A percentile compares a stretch with the other conserved stretches of the same genome.
Conservation (phyloP, 495 filamentous ascomycete species). For the Xylaria palmicola region DNA sequence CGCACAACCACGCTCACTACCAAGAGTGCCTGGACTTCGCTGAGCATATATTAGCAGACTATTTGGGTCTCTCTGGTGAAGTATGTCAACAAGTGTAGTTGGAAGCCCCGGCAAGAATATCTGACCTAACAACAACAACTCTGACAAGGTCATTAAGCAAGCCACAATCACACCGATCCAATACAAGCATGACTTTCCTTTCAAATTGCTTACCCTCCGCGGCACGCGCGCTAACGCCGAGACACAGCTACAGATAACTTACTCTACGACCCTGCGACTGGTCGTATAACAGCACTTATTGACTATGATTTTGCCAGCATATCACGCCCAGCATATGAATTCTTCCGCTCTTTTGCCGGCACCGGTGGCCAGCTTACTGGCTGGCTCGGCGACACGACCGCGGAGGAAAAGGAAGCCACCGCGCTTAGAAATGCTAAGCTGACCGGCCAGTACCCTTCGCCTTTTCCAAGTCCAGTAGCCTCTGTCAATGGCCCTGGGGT, state of each 20-base stretch:
- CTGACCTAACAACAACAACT: not conserved
- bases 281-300: conserved; percentile 28
- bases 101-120: not conserved
- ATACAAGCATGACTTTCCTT: conserved; percentile 29
- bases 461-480: conserved; percentile 18
- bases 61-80: conserved; percentile 16
- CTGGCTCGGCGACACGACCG: conserved; percentile 21
- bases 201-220: conserved; percentile 20
- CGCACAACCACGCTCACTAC: conserved; percentile 31
- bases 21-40: conserved; percentile 27
- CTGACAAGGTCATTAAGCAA: conserved; percentile 1
- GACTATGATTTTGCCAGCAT: conserved; percentile 32
- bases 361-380: conserved; percentile 24
- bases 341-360: conserved; percentile 29
- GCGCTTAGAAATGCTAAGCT: conserved; percentile 29
- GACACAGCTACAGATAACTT: conserved; percentile 20
- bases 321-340: conserved; percentile 30
- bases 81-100: not conserved
- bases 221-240: not conserved
- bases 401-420: conserved; percentile 18
- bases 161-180: conserved; percentile 27
- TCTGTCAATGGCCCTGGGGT: conserved; percentile 20
- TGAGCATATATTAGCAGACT: conserved; percentile 18
- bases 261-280: conserved; percentile 26
- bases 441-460: conserved; percentile 26